A percentile compares a stretch with the other conserved stretches of the same genome.
These are phyloP conservation scores for Dipodascopsis uninucleata DNA, from an alignment of 805 yeast species.

Conservation along the genomic window DNA sequence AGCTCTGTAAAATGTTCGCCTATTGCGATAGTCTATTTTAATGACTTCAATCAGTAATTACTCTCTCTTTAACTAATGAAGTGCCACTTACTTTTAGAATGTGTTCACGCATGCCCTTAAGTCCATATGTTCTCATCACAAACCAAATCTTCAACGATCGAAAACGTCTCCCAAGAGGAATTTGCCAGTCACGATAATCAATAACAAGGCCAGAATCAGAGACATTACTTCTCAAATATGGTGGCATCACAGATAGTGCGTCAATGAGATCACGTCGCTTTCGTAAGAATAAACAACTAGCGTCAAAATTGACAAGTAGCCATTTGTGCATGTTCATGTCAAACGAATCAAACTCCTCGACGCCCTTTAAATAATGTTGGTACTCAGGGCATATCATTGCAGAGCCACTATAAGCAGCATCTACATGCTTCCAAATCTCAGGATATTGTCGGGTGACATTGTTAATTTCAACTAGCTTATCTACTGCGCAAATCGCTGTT, in stretches of 20 bases:
- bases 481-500: conserved; percentile 30
- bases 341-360: conserved; percentile 28
- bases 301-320: conserved; percentile 30
- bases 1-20: conserved; percentile 22
- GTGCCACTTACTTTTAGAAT: conserved; percentile 16
- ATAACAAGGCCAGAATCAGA: conserved; percentile 29
- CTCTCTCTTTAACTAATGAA: too few species aligned
- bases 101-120: conserved; percentile 26
- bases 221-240: conserved; percentile 26
- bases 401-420: conserved; percentile 31
- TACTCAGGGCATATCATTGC: conserved; percentile 28
- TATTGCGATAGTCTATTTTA: conserved; percentile 10
- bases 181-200: conserved; percentile 31
- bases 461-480: conserved; percentile 23
- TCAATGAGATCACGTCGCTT: conserved; percentile 25
- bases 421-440: conserved; percentile 27
- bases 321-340: conserved; percentile 32
- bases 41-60: too few species aligned
- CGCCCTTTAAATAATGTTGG: conserved; percentile 21
- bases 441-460: conserved; percentile 14
- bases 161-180: conserved; percentile 30
- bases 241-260: conserved; percentile 27
- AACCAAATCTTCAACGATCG: conserved; percentile 30
- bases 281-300: conserved; percentile 28
- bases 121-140: conserved; percentile 30